Percentiles rank a stretch among this genome's conserved stretches.
These are phyloP conservation scores for Paraglomus brasilianum DNA, from an alignment of 192 early-diverging fungal genomes.

Conservation along the genomic window DNA sequence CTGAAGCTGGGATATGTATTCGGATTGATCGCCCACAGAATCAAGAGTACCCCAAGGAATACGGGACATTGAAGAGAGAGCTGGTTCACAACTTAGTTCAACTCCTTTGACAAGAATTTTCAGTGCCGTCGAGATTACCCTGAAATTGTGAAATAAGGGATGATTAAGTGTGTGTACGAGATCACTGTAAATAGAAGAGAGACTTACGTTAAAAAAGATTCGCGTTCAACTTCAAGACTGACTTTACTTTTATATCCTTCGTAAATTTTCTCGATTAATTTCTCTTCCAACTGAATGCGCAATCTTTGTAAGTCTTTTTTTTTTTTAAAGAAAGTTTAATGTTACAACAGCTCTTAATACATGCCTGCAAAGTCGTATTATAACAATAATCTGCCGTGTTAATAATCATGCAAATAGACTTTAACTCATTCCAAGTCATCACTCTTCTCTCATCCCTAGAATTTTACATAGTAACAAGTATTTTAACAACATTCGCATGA, in stretches of 20 bases:
- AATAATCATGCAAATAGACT: constrained; percentile 73
- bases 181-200: neutral
- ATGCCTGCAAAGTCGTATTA: constrained; percentile 73
- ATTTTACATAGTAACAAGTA: constrained; percentile 18
- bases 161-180: constrained; percentile 20
- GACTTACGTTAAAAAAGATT: constrained; percentile 73
- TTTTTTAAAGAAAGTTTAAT: neutral
- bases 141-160: constrained; percentile 23
- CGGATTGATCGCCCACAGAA: constrained; percentile 92
- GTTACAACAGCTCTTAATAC: neutral
- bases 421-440: constrained; percentile 66
- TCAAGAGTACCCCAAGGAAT: constrained; percentile 80
- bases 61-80: constrained; percentile 70
- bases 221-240: constrained; percentile 71
- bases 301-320: neutral
- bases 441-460: constrained; percentile 61
- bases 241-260: constrained; percentile 65
- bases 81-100: constrained; percentile 66
- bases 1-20: constrained; percentile 73
- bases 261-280: constrained; percentile 82
- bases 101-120: constrained; percentile 65
- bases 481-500: neutral
- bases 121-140: constrained; percentile 64
- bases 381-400: constrained; percentile 96
- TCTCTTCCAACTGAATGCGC: constrained; percentile 75